Evolutionary conservation across 1,284 basidiomycete species (phyloP).

Genomic region (Rhodofomes roseus): DNA sequence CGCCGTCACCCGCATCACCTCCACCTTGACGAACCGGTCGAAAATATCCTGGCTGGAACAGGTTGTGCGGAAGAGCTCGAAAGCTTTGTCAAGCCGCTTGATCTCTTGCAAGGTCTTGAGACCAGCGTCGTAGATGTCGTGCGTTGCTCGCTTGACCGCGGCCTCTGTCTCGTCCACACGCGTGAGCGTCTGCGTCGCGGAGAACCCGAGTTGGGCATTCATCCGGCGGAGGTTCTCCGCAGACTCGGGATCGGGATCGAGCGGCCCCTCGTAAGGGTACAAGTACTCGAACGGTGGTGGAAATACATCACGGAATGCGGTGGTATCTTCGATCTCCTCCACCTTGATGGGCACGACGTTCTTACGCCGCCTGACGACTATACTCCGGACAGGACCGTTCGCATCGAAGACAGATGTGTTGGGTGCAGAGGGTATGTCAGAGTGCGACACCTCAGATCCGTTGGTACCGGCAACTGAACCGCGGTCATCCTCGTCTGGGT

Average conservation of each 20-base stretch:
- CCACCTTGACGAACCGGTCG: not conserved
- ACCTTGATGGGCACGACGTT: not conserved
- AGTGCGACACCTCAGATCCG: too few relatives aligned
- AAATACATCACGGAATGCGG: not conserved
- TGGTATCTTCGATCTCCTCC: not conserved
- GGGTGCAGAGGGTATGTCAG: not conserved
- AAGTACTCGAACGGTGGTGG: not conserved
- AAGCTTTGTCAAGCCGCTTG: not conserved
- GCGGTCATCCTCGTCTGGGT: not conserved
- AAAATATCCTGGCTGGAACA: not conserved
- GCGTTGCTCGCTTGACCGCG: not conserved
- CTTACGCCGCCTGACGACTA: not conserved
- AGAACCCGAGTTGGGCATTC: not conserved
- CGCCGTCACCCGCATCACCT: not conserved
- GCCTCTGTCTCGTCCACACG: not conserved
- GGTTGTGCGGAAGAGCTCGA: not conserved
- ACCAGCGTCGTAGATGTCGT: not conserved
- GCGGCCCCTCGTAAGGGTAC: conserved; percentile 10
- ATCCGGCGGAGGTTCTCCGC: not conserved
- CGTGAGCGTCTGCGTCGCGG: conserved; percentile 12
- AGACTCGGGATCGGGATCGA: conserved; percentile 6
- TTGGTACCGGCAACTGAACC: too few relatives aligned
- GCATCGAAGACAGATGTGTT: not conserved
- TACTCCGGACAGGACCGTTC: not conserved
- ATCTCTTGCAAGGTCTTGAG: not conserved